These are phyloP conservation scores for Exophiala calicioides DNA, from an alignment of 2,329 filamentous ascomycete species.

Conservation along the genomic window DNA sequence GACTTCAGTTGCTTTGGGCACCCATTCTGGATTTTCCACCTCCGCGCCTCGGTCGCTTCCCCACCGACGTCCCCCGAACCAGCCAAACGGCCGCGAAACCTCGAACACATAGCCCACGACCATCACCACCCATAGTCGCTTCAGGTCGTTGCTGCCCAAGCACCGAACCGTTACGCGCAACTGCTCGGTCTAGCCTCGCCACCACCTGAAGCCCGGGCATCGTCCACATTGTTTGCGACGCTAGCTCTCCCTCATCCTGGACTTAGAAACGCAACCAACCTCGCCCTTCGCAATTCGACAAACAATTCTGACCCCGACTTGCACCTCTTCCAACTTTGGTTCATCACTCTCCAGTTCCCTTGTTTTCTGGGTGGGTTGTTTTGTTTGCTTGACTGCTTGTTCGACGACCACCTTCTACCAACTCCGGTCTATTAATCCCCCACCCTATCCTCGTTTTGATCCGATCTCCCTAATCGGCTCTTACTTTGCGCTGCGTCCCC, in stretches of 20 bases:
- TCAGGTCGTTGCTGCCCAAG: no score
- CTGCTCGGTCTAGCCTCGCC: no score
- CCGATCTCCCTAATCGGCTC: conserved; percentile 10
- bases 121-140: no score
- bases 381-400: conserved; percentile 21
- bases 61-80: no score
- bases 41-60: no score
- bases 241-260: neutral
- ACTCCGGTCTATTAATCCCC: neutral
- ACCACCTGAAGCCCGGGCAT: neutral
- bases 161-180: no score
- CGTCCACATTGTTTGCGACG: neutral
- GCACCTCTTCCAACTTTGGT: neutral
- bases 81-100: no score
- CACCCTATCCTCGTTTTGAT: conserved; percentile 4
- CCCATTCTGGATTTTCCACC: no score
- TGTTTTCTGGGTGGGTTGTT: conserved; percentile 16
- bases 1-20: no score
- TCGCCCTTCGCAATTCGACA: conserved; percentile 3
- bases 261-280: conserved; percentile 4
- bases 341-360: conserved; percentile 5
- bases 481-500: conserved; percentile 21
- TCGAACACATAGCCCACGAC: no score
- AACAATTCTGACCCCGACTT: conserved; percentile 2
- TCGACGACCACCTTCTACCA: conserved; percentile 5